phyloP scores from a whole-genome alignment of 257 asterid species.

The Solanum infundibuliforme region DNA sequence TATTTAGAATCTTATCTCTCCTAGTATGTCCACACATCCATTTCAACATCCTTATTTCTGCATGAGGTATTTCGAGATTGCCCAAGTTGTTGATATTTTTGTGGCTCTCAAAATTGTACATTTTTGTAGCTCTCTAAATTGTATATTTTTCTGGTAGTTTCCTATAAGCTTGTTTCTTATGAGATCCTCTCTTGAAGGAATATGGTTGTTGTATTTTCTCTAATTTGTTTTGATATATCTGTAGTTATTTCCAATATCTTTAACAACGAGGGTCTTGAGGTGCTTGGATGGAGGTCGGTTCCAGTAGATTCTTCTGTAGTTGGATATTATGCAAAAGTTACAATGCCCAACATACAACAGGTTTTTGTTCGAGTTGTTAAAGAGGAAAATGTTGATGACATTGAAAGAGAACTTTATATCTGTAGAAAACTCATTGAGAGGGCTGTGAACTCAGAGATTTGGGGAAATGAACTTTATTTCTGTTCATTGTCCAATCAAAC shows the following conservation, averaged over 20 bases:
- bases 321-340: slow-evolving; percentile 74
- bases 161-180: neutral
- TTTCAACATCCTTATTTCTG: neutral
- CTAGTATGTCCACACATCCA: neutral
- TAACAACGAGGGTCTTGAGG: slow-evolving; percentile 92
- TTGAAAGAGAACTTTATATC: slow-evolving; percentile 85
- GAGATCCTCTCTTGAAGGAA: neutral
- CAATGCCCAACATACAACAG: slow-evolving; percentile 91
- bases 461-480: slow-evolving; percentile 89
- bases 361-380: slow-evolving; percentile 73
- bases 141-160: neutral
- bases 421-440: slow-evolving; percentile 89
- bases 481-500: slow-evolving; percentile 97
- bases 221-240: slow-evolving; percentile 14
- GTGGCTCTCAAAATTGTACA: neutral
- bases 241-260: slow-evolving; percentile 65
- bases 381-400: slow-evolving; percentile 89
- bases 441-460: slow-evolving; percentile 51
- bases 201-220: neutral
- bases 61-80: neutral
- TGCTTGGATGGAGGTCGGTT: slow-evolving; percentile 95
- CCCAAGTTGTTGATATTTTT: neutral
- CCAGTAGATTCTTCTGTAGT: slow-evolving; percentile 80
- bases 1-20: neutral
- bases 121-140: neutral